Conservation (phyloP, 306 rosid genomes). For the Trifolium fragiferum region DNA sequence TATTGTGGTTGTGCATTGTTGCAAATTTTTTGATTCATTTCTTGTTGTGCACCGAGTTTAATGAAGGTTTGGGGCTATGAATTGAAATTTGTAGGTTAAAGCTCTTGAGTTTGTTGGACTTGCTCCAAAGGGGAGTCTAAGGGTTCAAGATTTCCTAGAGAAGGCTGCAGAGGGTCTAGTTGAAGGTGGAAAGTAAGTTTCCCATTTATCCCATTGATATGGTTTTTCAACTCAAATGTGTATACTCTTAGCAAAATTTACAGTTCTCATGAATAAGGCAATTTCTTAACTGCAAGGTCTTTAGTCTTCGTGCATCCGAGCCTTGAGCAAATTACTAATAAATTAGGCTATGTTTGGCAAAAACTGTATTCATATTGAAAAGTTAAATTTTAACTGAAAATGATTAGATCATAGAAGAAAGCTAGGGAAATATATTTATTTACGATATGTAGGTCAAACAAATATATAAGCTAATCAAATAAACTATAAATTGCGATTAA, state of each 20-base stretch:
- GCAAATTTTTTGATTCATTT: constrained; percentile 5
- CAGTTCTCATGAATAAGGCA: neutral
- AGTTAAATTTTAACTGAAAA: neutral
- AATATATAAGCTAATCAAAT: neutral
- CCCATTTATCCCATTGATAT: constrained; percentile 5
- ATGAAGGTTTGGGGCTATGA: constrained; percentile 26
- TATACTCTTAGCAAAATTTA: neutral
- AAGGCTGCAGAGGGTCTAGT: constrained; percentile 92
- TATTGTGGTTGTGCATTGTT: neutral
- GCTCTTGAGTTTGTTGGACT: constrained; percentile 69
- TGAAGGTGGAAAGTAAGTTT: constrained; percentile 98
- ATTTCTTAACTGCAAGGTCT: neutral
- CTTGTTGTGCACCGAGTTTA: constrained; percentile 8
- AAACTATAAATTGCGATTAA: neutral
- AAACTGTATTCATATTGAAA: neutral
- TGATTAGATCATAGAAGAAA: neutral
- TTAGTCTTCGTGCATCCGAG: neutral
- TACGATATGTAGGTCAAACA: neutral
- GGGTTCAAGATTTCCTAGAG: constrained; percentile 92
- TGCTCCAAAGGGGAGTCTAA: constrained; percentile 92
- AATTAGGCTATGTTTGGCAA: neutral
- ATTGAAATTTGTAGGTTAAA: constrained; percentile 66
- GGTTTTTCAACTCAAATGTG: neutral
- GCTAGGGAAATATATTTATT: neutral
- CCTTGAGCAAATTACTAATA: neutral